Evolutionary conservation across 805 yeast species (phyloP).

Genomic region (Cyberlindnera sargentensis): DNA sequence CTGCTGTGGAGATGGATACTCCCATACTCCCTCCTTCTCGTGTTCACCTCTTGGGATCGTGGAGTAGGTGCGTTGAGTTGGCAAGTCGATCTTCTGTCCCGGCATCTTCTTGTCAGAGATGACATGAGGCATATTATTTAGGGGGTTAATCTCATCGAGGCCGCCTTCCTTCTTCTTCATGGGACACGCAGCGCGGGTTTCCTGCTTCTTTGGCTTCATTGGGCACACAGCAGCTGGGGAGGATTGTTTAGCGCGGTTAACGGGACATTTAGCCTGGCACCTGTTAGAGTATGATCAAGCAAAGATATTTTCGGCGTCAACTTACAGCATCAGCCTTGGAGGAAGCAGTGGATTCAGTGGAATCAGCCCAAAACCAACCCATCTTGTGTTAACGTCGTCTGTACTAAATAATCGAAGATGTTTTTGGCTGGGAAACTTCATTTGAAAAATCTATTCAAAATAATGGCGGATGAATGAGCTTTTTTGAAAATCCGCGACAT

Average conservation of each 20-base stretch:
- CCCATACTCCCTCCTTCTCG: slow-evolving; percentile 78
- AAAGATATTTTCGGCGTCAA: too few relatives aligned
- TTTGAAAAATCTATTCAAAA: too few relatives aligned
- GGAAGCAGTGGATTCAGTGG: slow-evolving; percentile 2
- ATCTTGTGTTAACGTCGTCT: slow-evolving; percentile 25
- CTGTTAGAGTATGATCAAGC: not conserved
- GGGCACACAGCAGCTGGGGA: slow-evolving; percentile 30
- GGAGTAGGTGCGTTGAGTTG: slow-evolving; percentile 79
- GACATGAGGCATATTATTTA: slow-evolving; percentile 81
- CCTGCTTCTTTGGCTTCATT: slow-evolving; percentile 25
- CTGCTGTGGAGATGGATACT: slow-evolving; percentile 98
- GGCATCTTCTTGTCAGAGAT: slow-evolving; percentile 63
- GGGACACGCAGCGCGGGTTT: slow-evolving; percentile 33
- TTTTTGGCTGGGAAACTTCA: too few relatives aligned
- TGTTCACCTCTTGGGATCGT: slow-evolving; percentile 78
- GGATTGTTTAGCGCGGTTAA: slow-evolving; percentile 25
- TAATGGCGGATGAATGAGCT: too few relatives aligned
- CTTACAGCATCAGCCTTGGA: too few relatives aligned
- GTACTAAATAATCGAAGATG: too few relatives aligned
- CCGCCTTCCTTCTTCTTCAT: slow-evolving; percentile 23
- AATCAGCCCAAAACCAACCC: slow-evolving; percentile 91
- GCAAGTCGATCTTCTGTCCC: slow-evolving; percentile 71
- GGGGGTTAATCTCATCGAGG: slow-evolving; percentile 49
- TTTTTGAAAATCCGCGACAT: too few relatives aligned
- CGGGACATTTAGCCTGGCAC: slow-evolving; percentile 30